Conservation (phyloP, 2,329 filamentous ascomycete species). For the Ceratocystiopsis sp. region DNA sequence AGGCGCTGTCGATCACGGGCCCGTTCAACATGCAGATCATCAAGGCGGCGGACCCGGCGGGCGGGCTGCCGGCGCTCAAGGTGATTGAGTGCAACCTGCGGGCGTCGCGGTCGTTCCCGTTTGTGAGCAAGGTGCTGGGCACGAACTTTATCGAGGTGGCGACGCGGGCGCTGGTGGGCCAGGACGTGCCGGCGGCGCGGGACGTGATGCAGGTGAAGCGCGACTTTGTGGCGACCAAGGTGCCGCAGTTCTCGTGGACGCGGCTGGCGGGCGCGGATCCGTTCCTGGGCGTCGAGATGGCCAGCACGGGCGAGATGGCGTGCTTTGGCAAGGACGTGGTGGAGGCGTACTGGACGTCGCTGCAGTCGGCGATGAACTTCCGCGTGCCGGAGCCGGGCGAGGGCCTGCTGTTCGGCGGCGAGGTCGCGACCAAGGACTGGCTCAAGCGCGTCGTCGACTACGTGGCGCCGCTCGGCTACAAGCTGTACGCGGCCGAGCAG, state of each 20-base stretch:
- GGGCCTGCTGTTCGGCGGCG: constrained; percentile 86
- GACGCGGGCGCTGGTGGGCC: constrained; percentile 77
- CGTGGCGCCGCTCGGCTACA: constrained; percentile 79
- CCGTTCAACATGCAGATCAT: constrained; percentile 99
- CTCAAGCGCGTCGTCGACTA: constrained; percentile 68
- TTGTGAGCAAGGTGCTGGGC: constrained; percentile 96
- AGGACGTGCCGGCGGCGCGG: constrained; percentile 58
- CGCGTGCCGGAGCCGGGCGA: constrained; percentile 85
- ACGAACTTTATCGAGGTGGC: constrained; percentile 94
- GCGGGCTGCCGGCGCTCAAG: constrained; percentile 70
- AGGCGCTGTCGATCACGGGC: constrained; percentile 92
- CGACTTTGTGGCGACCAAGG: constrained; percentile 91
- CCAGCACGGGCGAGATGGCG: constrained; percentile 91
- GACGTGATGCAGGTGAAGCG: constrained; percentile 84
- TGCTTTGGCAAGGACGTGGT: constrained; percentile 94
- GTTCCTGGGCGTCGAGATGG: constrained; percentile 96
- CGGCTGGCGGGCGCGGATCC: constrained; percentile 92
- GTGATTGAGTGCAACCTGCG: constrained; percentile 98
- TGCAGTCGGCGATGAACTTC: constrained; percentile 99
- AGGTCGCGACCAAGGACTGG: constrained; percentile 39
- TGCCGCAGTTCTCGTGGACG: constrained; percentile 98
- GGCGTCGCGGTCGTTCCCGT: constrained; percentile 90
- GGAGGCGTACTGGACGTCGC: constrained; percentile 92
- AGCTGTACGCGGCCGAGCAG: constrained; percentile 71
- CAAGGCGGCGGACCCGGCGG: constrained; percentile 84